phyloP scores from a whole-genome alignment of 2,329 filamentous ascomycete genomes.

The Xylariaceae sp. region DNA sequence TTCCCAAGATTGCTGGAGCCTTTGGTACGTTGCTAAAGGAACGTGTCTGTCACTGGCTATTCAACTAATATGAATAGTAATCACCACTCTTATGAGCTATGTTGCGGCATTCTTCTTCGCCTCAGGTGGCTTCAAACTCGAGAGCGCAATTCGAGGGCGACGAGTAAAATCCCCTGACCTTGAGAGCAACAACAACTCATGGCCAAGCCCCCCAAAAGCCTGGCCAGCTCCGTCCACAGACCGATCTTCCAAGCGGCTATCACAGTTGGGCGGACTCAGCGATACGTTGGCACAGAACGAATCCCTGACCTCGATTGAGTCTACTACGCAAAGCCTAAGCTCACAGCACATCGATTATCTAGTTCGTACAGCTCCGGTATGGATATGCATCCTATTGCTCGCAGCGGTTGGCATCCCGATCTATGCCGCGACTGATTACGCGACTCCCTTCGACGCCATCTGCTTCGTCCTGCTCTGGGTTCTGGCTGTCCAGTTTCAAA shows the following conservation, averaged over 20 bases:
- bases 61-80: conserved; percentile 22
- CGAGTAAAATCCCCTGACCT: conserved; percentile 19
- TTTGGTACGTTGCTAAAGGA: conserved; percentile 29
- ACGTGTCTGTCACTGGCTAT: background rate
- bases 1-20: conserved; percentile 30
- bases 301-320: conserved; percentile 20
- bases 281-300: conserved; percentile 14
- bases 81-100: conserved; percentile 34
- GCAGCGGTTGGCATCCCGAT: conserved; percentile 32
- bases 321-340: background rate
- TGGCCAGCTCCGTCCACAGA: conserved; percentile 27
- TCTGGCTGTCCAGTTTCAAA: conserved; percentile 32
- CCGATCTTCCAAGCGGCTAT: conserved; percentile 17
- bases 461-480: conserved; percentile 35
- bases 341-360: conserved; percentile 23
- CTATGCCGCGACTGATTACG: conserved; percentile 28
- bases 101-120: conserved; percentile 28
- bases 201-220: conserved; percentile 30
- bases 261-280: conserved; percentile 21
- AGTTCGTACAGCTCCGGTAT: conserved; percentile 31
- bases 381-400: conserved; percentile 33
- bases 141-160: conserved; percentile 27
- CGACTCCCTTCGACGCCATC: conserved; percentile 35
- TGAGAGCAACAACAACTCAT: conserved; percentile 28
- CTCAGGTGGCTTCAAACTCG: conserved; percentile 27